A percentile compares a stretch with the other conserved stretches of the same genome.
Evolutionary conservation across 78 protist species (phyloP).

Genomic region (Dictyostelium intermedium): DNA sequence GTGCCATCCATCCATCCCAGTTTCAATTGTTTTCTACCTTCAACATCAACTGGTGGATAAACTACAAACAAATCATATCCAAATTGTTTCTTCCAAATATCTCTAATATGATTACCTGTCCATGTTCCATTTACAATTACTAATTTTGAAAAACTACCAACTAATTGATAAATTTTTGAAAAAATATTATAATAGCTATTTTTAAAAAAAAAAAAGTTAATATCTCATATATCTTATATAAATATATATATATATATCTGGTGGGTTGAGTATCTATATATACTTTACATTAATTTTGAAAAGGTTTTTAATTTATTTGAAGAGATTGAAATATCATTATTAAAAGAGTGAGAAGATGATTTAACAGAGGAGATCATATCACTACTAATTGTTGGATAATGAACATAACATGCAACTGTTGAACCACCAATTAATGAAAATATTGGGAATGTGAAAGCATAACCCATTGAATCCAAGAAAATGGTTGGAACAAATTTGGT

Average conservation of each 20-base stretch:
- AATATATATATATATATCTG: neutral
- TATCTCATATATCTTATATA: too few species aligned
- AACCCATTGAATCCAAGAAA: conserved; percentile 92
- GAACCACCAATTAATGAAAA: conserved; percentile 77
- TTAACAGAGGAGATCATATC: conserved; percentile 75
- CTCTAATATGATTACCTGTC: conserved; percentile 91
- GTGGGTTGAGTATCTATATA: too few species aligned
- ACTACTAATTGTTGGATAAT: conserved; percentile 95
- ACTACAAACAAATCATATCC: neutral
- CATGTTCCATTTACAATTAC: conserved; percentile 93
- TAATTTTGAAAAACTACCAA: conserved; percentile 70
- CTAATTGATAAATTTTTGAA: conserved; percentile 76
- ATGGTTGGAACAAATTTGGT: conserved; percentile 44
- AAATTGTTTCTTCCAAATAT: conserved; percentile 50
- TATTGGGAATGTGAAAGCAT: conserved; percentile 89
- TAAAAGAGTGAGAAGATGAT: neutral
- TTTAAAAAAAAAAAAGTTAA: neutral
- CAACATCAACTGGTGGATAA: conserved; percentile 63
- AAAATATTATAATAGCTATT: conserved; percentile 88
- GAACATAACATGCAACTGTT: conserved; percentile 87
- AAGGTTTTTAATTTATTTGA: conserved; percentile 10
- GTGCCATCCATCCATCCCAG: conserved; percentile 38
- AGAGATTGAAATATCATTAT: conserved; percentile 49
- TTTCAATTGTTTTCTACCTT: conserved; percentile 40
- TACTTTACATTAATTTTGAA: conserved; percentile 38